These are phyloP conservation scores for Zanthoxylum bungeanum DNA, from an alignment of 345 rosid species.

Conservation along the genomic window DNA sequence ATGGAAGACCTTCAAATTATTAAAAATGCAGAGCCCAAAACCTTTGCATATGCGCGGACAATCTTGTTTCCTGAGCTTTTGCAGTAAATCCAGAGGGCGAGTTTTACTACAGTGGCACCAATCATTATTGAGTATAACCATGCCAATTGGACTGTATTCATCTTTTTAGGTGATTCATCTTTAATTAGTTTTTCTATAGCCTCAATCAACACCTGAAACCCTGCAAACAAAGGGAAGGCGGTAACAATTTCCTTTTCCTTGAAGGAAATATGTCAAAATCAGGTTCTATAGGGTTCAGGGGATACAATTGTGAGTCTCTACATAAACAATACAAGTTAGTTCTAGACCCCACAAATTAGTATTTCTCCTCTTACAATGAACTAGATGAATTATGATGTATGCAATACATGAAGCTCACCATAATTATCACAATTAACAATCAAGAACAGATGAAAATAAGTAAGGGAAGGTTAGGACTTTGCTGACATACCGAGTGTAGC, in stretches of 20 bases:
- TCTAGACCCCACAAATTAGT: background rate
- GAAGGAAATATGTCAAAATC: background rate
- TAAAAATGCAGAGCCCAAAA: slow-evolving; percentile 10
- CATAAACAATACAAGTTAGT: background rate
- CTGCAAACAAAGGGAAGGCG: slow-evolving; percentile 30
- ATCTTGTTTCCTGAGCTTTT: slow-evolving; percentile 66
- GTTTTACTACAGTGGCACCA: slow-evolving; percentile 70
- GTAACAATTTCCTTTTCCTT: background rate
- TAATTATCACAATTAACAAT: background rate
- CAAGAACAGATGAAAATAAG: background rate
- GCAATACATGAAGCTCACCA: background rate
- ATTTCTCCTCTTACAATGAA: background rate
- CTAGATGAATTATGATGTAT: background rate
- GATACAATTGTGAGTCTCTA: background rate
- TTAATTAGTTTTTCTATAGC: slow-evolving; percentile 60
- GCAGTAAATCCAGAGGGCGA: slow-evolving; percentile 86
- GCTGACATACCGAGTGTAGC: slow-evolving; percentile 75
- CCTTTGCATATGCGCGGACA: slow-evolving; percentile 95
- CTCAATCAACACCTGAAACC: slow-evolving; percentile 74
- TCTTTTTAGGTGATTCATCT: slow-evolving; percentile 39
- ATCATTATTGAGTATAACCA: slow-evolving; percentile 84
- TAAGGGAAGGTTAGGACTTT: background rate
- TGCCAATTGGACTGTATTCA: slow-evolving; percentile 47
- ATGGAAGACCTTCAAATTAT: background rate
- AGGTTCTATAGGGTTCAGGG: background rate